Base-by-base conservation (phyloP, 192 early-diverging fungal genomes). In the Coemansia sp. region DNA sequence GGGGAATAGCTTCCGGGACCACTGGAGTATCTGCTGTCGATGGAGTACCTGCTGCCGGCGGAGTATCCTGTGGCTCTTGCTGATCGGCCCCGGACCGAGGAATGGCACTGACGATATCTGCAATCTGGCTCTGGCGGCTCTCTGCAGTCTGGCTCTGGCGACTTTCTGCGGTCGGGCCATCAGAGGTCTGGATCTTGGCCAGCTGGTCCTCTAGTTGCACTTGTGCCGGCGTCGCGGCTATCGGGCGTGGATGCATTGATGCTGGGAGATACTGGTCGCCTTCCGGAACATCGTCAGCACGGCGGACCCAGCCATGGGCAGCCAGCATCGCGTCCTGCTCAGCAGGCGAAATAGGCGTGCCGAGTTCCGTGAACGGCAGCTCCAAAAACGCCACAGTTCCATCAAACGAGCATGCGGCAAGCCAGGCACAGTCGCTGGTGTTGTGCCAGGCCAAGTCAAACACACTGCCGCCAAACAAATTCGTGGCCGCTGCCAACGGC, bases 321-420 rank as follows among this genome's bases (percentile, higher is more conserved):
- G 21, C 50, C n/a, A 72, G 51, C 62, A 72, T 30, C 17, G 20
- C 48, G 18, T 88, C 85, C 52, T 84, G 81, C 26, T 89, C 87
- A 31, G 82, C 81, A 0, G 64, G 53, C 2, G 82, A 44, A 0
- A 87, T 62, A 23, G 83, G 79, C 5, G 57, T 55, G 5, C 87
- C 86, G 12, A 97, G 63, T 57, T 90, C 88, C 10, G 66, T 76
- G 17, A 71, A 60, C 8, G 61, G 74, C 47, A 95, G 90, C 34
- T 79, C 76, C 3, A 95, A 39, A n/a, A 85, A 62, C 1, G 81
- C 84, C 4, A 92, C 80, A 0, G 88, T 83, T 6, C 95, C 95
- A 68, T 96, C 92, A 54, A 93, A 86, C 7, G 93, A 96, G 52
- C 89, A 91, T 5, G 89, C 89, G 32, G 85, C 82, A 28, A 96